Percentiles rank a stretch among this genome's conserved stretches.
phyloP scores from a whole-genome alignment of 805 yeast genomes.

The Saccharomycopsis schoenii region DNA sequence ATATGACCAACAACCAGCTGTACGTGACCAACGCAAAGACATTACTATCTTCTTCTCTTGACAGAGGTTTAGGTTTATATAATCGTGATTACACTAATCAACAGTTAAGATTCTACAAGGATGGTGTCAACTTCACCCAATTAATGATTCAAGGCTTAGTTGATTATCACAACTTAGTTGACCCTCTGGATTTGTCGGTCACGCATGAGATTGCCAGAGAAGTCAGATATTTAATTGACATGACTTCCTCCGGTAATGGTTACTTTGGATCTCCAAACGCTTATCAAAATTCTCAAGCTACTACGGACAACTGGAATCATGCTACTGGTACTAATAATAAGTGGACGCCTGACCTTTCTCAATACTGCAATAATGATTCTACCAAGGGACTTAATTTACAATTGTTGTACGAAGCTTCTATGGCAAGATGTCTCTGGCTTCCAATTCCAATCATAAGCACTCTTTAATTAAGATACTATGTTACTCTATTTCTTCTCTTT shows the following conservation, averaged over 20 bases:
- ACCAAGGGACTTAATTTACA: background rate
- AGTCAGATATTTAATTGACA: conserved; percentile 1
- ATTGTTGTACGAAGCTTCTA: conserved; percentile 4
- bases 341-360: conserved; percentile 1
- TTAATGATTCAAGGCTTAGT: conserved; percentile 58
- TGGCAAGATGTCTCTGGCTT: conserved; percentile 9
- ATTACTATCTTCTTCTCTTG: conserved; percentile 48
- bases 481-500: background rate
- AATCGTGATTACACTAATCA: conserved; percentile 44
- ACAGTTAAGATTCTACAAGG: conserved; percentile 46
- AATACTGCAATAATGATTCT: conserved; percentile 1
- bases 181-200: background rate
- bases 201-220: conserved; percentile 3
- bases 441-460: background rate
- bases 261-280: conserved; percentile 6
- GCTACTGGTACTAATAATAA: background rate
- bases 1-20: conserved; percentile 37
- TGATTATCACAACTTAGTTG: conserved; percentile 31
- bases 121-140: conserved; percentile 52
- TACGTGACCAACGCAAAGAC: conserved; percentile 31
- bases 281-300: conserved; percentile 5
- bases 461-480: background rate
- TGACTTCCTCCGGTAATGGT: background rate
- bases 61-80: conserved; percentile 47
- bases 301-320: conserved; percentile 7